Percentiles rank a stretch among this genome's conserved stretches.
phyloP scores from a whole-genome alignment of 768 basidiomycete species.

The Amanita phalloides region DNA sequence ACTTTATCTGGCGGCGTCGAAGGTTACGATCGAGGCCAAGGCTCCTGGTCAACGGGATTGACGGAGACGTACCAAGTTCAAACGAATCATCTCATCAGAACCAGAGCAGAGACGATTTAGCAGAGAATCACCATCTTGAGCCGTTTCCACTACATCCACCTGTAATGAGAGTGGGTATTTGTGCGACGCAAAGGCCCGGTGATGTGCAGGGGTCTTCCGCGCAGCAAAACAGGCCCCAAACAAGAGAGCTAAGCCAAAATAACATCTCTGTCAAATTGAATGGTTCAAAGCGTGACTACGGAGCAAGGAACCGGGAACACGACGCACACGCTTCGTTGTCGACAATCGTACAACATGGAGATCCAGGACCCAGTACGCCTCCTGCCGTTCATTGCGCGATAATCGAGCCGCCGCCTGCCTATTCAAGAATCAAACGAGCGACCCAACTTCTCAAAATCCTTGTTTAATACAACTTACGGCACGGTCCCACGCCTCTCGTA shows the following conservation, averaged over 20 bases:
- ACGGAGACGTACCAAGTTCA: background rate
- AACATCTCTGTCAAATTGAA: background rate
- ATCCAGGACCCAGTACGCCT: background rate
- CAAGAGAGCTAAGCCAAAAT: background rate
- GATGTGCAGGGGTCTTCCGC: background rate
- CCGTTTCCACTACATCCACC: background rate
- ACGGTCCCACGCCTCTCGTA: too few species aligned
- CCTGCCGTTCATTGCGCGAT: too few species aligned
- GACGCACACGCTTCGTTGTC: background rate
- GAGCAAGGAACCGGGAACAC: background rate
- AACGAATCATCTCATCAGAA: too few species aligned
- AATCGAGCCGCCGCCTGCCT: background rate
- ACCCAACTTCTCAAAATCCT: background rate
- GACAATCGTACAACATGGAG: background rate
- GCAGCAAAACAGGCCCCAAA: background rate
- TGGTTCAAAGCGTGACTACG: background rate
- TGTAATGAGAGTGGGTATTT: background rate
- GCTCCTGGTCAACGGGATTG: background rate
- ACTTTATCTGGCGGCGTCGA: background rate
- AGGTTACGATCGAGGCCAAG: background rate
- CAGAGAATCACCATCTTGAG: background rate
- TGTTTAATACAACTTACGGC: background rate
- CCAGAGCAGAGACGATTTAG: background rate
- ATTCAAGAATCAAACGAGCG: background rate
- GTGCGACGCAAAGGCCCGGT: background rate